Evolutionary conservation across 495 filamentous ascomycete species (phyloP), one percentile per base, ranked within the genome.

Genomic region (Lasiosphaeria hispida): DNA sequence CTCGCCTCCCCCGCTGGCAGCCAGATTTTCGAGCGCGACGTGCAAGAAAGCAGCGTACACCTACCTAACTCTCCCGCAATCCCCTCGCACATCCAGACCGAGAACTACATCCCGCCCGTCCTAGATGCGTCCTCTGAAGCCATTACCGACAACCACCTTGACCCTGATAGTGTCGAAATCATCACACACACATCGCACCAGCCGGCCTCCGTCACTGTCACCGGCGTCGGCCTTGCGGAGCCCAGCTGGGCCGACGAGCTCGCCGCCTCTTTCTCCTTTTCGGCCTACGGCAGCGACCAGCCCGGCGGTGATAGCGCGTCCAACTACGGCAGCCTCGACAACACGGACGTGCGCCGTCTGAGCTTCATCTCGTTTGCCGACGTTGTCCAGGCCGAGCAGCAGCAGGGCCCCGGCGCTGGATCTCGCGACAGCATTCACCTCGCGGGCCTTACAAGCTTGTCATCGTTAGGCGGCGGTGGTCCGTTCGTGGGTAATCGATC

Each of bases 311-410:
- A 86, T 57, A 75, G 73, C 10, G 83, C 80, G 1, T 85, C 84
- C 19, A 90, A 86, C 64, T 89, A 91, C 67, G 88, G 85, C 39
- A 82, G 82, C 48, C 75, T 90, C 48, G 90, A 92, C 68, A 82
- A 80, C 11, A 80, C 81, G 36, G 91, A 96, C 71, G 81, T 91
- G n/a, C 82, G 90, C 19, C 83, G 92, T 10, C 75, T 96, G 48
- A 90, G 85, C 71, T 96, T 96, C 75, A 96, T 96, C 69, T 93
- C 89, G 13, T 96, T 96, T 68, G 91, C 92, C 33, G 92, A 96
- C 65, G 89, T 96, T 10, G 90, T 96, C n/a, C 90, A 94, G 68
- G 82, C 88, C 19, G 92, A 96, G 67, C 91, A 96, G 65, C 76
- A 78, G 15, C 56, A 59, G 5, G 44, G 17, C 10, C 33, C 37